phyloP scores from a whole-genome alignment of 2,329 filamentous ascomycete genomes.

The Ambrosiella cleistominuta region DNA sequence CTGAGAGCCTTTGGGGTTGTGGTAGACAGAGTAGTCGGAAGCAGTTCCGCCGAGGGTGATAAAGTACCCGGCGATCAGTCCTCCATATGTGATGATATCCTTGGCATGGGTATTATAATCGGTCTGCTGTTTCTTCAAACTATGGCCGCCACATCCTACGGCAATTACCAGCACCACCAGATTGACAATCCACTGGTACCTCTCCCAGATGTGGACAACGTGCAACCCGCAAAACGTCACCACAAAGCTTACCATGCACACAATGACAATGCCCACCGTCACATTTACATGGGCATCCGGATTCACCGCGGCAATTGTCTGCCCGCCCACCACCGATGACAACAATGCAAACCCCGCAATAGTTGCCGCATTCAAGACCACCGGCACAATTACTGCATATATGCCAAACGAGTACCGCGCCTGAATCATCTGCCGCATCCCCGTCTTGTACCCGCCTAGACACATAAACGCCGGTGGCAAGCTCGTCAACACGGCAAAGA shows the following conservation, averaged over 20 bases:
- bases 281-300: slow-evolving; percentile 27
- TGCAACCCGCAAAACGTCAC: slow-evolving; percentile 39
- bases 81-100: slow-evolving; percentile 27
- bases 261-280: slow-evolving; percentile 37
- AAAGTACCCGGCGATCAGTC: slow-evolving; percentile 33
- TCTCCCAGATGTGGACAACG: slow-evolving; percentile 35
- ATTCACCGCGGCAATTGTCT: slow-evolving; percentile 31
- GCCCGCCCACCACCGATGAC: slow-evolving; percentile 37
- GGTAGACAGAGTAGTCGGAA: slow-evolving; percentile 42
- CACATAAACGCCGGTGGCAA: slow-evolving; percentile 38
- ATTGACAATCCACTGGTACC: slow-evolving; percentile 39
- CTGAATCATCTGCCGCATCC: slow-evolving; percentile 41
- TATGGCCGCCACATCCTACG: slow-evolving; percentile 33
- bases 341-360: slow-evolving; percentile 40
- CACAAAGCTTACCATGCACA: slow-evolving; percentile 32
- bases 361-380: slow-evolving; percentile 38
- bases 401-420: slow-evolving; percentile 41
- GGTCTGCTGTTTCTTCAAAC: slow-evolving; percentile 27
- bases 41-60: slow-evolving; percentile 37
- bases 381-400: slow-evolving; percentile 33
- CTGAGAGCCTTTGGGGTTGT: slow-evolving; percentile 23
- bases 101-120: not conserved
- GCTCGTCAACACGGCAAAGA: slow-evolving; percentile 37
- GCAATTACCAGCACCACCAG: slow-evolving; percentile 33
- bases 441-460: slow-evolving; percentile 36